These are phyloP conservation scores for Lactarius hatsudake DNA, from an alignment of 768 basidiomycete species.

Conservation along the genomic window DNA sequence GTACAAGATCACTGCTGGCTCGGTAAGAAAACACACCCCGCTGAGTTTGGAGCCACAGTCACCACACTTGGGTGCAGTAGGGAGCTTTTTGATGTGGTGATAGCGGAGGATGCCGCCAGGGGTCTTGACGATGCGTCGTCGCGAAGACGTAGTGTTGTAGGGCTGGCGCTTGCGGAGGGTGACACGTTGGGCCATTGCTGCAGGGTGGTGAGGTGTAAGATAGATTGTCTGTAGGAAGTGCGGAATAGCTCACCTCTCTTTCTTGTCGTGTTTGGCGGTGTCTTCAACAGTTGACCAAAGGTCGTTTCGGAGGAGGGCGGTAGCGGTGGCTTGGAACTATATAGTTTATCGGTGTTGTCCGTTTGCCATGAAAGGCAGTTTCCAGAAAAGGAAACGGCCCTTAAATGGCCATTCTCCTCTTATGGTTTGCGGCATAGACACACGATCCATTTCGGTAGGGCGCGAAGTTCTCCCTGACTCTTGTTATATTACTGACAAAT, in stretches of 20 bases:
- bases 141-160: slow-evolving; percentile 97
- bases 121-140: slow-evolving; percentile 94
- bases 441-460: too few species aligned
- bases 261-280: slow-evolving; percentile 6
- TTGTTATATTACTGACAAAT: too few species aligned
- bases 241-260: slow-evolving; percentile 17
- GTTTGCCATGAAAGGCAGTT: background rate
- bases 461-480: too few species aligned
- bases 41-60: slow-evolving; percentile 94
- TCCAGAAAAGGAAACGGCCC: background rate
- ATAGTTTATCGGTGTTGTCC: slow-evolving; percentile 16
- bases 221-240: too few species aligned
- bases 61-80: slow-evolving; percentile 92
- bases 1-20: background rate
- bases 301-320: background rate
- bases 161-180: slow-evolving; percentile 98
- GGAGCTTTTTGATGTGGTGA: slow-evolving; percentile 96
- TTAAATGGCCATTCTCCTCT: too few species aligned
- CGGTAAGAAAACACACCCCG: slow-evolving; percentile 62
- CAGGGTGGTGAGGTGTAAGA: too few species aligned
- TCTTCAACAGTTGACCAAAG: background rate
- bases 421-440: too few species aligned
- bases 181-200: slow-evolving; percentile 94
- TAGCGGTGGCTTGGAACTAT: slow-evolving; percentile 24
- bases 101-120: slow-evolving; percentile 98